phyloP scores from a whole-genome alignment of 1,284 basidiomycete genomes.

The Chiua sp. region DNA sequence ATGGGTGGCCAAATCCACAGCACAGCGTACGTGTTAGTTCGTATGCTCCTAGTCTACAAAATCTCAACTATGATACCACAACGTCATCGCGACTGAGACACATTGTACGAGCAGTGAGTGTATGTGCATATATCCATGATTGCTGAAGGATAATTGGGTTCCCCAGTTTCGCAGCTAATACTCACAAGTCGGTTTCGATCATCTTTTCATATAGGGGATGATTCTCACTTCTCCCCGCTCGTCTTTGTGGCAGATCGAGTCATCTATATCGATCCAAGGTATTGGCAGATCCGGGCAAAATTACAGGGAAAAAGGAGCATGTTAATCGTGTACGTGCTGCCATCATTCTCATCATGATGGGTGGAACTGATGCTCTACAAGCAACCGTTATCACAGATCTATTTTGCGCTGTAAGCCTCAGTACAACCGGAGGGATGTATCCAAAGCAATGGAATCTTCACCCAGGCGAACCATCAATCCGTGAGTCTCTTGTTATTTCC shows the following conservation, averaged over 20 bases:
- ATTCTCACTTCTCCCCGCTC: conserved; percentile 3
- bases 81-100: too few relatives aligned
- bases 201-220: neutral
- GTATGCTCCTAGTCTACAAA: too few relatives aligned
- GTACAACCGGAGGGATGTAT: conserved; percentile 55
- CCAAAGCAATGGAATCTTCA: conserved; percentile 56
- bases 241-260: conserved; percentile 1
- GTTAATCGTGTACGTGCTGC: conserved; percentile 46
- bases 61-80: too few relatives aligned
- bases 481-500: conserved; percentile 37
- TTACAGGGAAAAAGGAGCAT: conserved; percentile 56
- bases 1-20: too few relatives aligned
- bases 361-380: neutral
- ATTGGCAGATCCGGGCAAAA: conserved; percentile 61
- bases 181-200: conserved; percentile 43
- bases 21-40: too few relatives aligned
- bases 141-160: conserved; percentile 46
- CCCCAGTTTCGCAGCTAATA: conserved; percentile 54
- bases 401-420: conserved; percentile 50
- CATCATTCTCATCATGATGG: neutral
- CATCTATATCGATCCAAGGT: conserved; percentile 29
- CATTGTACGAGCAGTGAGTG: too few relatives aligned
- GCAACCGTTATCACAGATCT: conserved; percentile 47
- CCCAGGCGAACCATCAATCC: conserved; percentile 41
- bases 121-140: too few relatives aligned